Evolutionary conservation across 495 filamentous ascomycete species (phyloP), one percentile per base, ranked within the genome.

Genomic region (Hypoxylon cercidicola): DNA sequence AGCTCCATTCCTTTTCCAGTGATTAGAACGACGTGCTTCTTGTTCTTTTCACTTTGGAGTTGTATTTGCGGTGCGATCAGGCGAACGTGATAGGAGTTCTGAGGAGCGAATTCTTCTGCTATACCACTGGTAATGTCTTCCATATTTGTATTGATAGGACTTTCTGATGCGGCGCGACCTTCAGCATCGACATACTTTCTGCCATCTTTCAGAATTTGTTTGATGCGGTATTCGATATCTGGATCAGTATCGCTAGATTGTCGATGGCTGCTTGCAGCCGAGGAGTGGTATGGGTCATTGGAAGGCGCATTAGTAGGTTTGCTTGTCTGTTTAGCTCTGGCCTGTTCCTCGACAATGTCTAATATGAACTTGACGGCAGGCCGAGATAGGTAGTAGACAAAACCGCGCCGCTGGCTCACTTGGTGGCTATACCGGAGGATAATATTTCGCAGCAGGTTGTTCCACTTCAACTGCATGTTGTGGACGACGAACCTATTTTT

Each of bases 401-500:
- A 99, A 20, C 95, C 95, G 53, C 95, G 89, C 37, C 95, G 83
- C 77, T 99, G 95, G 74, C 93, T 94, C 60, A 97, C 93, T 78
- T 97, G 96, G 67, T 99, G 96, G 55, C 95, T 95, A 72, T 99
- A 99, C 21, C 96, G 91, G 6, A 99, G 83, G 28, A 99, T 96
- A 69, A 97, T 97, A 71, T 99, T 97, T 37, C 95, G 86, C 18
- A 98, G 80, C 2, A 93, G 87, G 71, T 99, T 98, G 76, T 96
- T 98, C 95, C 95, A 99, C 74, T 99, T 99, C 28, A 98, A 79
- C 69, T 99, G 95, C 68, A 93, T 86, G 71, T 98, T 99, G 80
- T 99, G 95, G 20, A 98, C 89, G 66, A 98, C 93, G 78, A 99
- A 99, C 16, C 96, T 89, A 70, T 99, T 99, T 75, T 96, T 96